These are phyloP conservation scores for Debaryomyces sp. DNA, from an alignment of 1,139 yeast genomes.

Conservation along the genomic window DNA sequence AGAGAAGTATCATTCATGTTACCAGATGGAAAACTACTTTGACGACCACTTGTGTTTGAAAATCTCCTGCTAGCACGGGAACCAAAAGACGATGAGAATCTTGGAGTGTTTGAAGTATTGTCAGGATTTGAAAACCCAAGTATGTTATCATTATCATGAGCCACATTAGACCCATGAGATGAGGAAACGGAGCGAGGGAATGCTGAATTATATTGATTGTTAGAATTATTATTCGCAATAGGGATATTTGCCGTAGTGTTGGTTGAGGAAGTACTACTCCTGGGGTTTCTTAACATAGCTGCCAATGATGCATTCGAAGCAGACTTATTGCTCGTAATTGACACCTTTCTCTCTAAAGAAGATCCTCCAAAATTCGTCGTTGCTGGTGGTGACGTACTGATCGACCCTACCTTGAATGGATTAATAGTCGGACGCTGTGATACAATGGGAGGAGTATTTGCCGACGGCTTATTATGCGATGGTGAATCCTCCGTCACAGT, in stretches of 20 bases:
- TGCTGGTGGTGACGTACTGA: constrained; percentile 52
- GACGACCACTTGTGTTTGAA: constrained; percentile 40
- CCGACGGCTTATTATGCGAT: constrained; percentile 14
- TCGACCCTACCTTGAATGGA: constrained; percentile 65
- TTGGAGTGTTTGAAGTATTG: constrained; percentile 36
- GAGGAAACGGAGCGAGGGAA: constrained; percentile 46
- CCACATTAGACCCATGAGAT: constrained; percentile 40
- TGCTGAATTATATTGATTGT: constrained; percentile 21
- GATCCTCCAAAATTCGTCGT: constrained; percentile 23
- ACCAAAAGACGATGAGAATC: constrained; percentile 60
- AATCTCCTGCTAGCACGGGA: constrained; percentile 51
- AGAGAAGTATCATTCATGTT: constrained; percentile 25
- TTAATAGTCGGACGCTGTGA: constrained; percentile 46
- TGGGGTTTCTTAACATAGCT: constrained; percentile 54
- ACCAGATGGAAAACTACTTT: constrained; percentile 27
- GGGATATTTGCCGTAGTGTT: constrained; percentile 36
- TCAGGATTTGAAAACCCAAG: constrained; percentile 25
- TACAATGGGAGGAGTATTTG: constrained; percentile 20
- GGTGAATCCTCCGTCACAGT: constrained; percentile 12
- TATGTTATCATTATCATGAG: constrained; percentile 26
- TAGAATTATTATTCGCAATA: constrained; percentile 16
- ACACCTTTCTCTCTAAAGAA: constrained; percentile 44
- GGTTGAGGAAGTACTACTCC: constrained; percentile 37
- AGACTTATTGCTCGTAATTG: constrained; percentile 50
- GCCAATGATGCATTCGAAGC: constrained; percentile 59